phyloP scores from a whole-genome alignment of 1,284 basidiomycete genomes.

The Heterobasidion parviporum region DNA sequence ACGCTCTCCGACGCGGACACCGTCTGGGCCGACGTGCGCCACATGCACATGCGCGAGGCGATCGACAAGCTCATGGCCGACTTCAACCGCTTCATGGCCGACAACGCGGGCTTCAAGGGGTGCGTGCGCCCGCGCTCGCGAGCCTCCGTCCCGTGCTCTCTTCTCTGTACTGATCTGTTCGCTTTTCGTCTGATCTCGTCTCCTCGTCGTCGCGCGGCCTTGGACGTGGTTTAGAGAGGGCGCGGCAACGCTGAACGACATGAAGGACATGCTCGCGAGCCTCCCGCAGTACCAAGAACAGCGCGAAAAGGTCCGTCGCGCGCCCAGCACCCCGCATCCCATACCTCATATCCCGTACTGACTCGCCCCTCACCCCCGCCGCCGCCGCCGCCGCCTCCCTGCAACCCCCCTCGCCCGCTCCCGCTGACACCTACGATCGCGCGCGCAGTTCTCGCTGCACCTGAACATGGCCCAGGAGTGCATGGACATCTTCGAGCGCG shows the following conservation, averaged over 20 bases:
- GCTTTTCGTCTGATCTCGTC: background rate
- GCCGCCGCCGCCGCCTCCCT: no score
- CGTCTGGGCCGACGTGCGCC: slow-evolving; percentile 89
- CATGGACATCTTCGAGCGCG: slow-evolving; percentile 88
- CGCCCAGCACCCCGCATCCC: no score
- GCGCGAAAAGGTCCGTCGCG: slow-evolving; percentile 75
- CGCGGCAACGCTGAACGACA: slow-evolving; percentile 88
- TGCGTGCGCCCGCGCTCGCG: slow-evolving; percentile 27
- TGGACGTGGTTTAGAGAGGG: slow-evolving; percentile 45
- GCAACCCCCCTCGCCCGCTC: no score
- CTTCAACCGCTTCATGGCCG: slow-evolving; percentile 89
- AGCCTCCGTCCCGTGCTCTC: no score
- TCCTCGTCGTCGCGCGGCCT: background rate
- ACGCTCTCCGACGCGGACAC: slow-evolving; percentile 79
- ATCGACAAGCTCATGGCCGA: slow-evolving; percentile 95
- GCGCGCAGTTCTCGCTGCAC: slow-evolving; percentile 82
- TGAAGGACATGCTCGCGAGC: slow-evolving; percentile 98
- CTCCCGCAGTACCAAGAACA: slow-evolving; percentile 94
- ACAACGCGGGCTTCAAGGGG: slow-evolving; percentile 89
- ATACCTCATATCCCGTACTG: background rate
- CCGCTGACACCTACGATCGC: background rate
- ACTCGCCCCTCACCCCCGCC: no score
- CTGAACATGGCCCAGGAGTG: slow-evolving; percentile 97
- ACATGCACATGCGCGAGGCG: slow-evolving; percentile 98
- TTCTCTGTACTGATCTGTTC: no score